A percentile compares a stretch with the other conserved stretches of the same genome.
Evolutionary conservation across 805 yeast genomes (phyloP).

Genomic region (Crinitomyces ghanaensis): DNA sequence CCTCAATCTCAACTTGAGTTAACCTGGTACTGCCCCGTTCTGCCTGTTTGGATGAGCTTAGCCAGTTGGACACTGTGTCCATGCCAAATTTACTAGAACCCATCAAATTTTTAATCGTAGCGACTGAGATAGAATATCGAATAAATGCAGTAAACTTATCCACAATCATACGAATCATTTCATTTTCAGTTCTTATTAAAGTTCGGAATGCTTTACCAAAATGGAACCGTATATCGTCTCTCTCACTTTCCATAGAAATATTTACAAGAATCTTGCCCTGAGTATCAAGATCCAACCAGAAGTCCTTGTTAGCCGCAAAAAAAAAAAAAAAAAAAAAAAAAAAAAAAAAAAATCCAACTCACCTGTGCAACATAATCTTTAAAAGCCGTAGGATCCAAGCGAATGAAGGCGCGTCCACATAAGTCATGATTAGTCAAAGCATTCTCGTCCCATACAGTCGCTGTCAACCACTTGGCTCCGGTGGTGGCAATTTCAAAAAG

Average conservation of each 20-base stretch:
- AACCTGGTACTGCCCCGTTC: conserved; percentile 8
- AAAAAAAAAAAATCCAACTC: conserved; percentile 1
- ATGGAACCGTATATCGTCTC: conserved; percentile 68
- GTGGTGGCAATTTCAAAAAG: conserved; percentile 52
- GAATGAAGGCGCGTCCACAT: conserved; percentile 52
- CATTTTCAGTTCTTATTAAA: conserved; percentile 50
- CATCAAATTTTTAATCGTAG: conserved; percentile 41
- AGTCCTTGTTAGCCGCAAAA: conserved; percentile 28
- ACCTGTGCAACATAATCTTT: conserved; percentile 51
- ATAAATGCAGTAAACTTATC: conserved; percentile 61
- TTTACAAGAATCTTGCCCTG: conserved; percentile 59
- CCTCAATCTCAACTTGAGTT: conserved; percentile 35
- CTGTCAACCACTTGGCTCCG: conserved; percentile 37
- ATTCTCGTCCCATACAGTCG: conserved; percentile 62
- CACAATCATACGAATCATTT: conserved; percentile 58
- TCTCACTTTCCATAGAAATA: conserved; percentile 68
- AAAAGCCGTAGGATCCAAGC: conserved; percentile 50
- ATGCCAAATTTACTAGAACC: conserved; percentile 15
- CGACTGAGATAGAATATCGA: conserved; percentile 43
- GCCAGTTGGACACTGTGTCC: conserved; percentile 25
- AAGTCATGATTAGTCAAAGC: conserved; percentile 44
- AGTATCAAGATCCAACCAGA: conserved; percentile 47
- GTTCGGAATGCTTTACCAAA: conserved; percentile 66
- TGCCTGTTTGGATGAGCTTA: conserved; percentile 14
- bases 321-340: not conserved